Evolutionary conservation across 2,329 filamentous ascomycete genomes (phyloP), one percentile per base, ranked within the genome.

Genomic region (Colletotrichum acutatum): DNA sequence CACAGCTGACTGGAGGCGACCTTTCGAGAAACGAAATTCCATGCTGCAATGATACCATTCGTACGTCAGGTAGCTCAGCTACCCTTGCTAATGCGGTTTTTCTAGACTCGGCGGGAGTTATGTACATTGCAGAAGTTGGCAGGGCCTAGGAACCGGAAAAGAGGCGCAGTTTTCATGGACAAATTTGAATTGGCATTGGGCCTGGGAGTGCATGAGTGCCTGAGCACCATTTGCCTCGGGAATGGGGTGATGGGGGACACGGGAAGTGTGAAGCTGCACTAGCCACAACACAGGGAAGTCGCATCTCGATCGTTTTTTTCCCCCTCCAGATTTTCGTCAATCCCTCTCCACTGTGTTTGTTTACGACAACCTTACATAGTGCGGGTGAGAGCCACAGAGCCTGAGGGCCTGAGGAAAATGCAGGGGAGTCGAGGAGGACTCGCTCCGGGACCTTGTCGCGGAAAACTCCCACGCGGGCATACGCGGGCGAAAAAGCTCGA

Each of bases 131-230:
- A 74, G 24, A 62, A 68, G 32, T 68, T 76, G 34, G 53, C 62
- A 30, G 76, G 42, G 74, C 19, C 9, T 19, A 5, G 16, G 76
- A 34, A 34, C 11, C 32, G 74, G 72, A 69, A 75, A 52, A 24
- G 34, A 22, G 61, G 42, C n/a, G 66, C 65, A 24, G 37, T 26
- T 22, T 24, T 14, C 12, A 63, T 34, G 42, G 28, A 22, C n/a
- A 53, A 34, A 19, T 26, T 4, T 46, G 30, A 24, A 54, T 26
- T 63, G n/a, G 19, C 11, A 5, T 42, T 42, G 37, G 37, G 14
- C 16, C 16, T 42, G 34, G 34, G 14, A 34, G 32, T 16, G 34
- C 34, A 5, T 3, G 37, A 42, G 37, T 42, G 37, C 37, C 37
- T 42, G 16, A 28, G 19, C 28, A 8, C 24, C 22, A 30, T 57